These are phyloP conservation scores for Suillus weaverae DNA, from an alignment of 768 basidiomycete genomes.

Conservation along the genomic window DNA sequence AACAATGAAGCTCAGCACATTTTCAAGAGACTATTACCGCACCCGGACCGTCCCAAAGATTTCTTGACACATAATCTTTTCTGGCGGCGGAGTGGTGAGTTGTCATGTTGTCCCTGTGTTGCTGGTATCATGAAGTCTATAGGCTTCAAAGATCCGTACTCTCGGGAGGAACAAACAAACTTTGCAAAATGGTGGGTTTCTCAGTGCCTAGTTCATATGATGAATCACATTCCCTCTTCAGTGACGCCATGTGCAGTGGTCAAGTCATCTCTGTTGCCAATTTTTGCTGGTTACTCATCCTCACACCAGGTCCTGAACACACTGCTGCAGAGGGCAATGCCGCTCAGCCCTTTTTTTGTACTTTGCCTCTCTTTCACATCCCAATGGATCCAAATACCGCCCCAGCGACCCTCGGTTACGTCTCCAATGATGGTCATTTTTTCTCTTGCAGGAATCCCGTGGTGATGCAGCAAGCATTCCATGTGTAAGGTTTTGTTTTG, in stretches of 20 bases:
- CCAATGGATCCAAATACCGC: conserved; percentile 29
- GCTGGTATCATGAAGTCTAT: not conserved
- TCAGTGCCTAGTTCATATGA: not conserved
- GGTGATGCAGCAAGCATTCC: conserved; percentile 52
- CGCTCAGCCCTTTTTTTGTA: conserved; percentile 54
- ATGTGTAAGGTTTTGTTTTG: conserved; percentile 50
- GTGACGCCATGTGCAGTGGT: conserved; percentile 56
- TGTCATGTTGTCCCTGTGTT: not conserved
- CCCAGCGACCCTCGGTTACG: conserved; percentile 40
- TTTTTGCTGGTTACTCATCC: not conserved
- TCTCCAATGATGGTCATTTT: conserved; percentile 56
- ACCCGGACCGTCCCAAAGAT: conserved; percentile 51
- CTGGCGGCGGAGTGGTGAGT: conserved; percentile 57
- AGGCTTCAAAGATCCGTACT: conserved; percentile 68
- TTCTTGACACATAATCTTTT: conserved; percentile 52
- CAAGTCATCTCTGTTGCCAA: not conserved
- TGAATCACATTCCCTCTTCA: conserved; percentile 16
- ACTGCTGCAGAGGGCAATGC: conserved; percentile 35
- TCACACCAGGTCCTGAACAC: conserved; percentile 49
- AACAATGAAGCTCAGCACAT: conserved; percentile 50
- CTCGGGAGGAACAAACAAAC: conserved; percentile 50
- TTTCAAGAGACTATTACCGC: conserved; percentile 40
- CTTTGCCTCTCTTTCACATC: conserved; percentile 53
- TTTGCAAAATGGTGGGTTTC: conserved; percentile 53
- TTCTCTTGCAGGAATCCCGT: conserved; percentile 56